Base-by-base conservation (phyloP, 2,329 filamentous ascomycete genomes). In the Fusarium sp. region DNA sequence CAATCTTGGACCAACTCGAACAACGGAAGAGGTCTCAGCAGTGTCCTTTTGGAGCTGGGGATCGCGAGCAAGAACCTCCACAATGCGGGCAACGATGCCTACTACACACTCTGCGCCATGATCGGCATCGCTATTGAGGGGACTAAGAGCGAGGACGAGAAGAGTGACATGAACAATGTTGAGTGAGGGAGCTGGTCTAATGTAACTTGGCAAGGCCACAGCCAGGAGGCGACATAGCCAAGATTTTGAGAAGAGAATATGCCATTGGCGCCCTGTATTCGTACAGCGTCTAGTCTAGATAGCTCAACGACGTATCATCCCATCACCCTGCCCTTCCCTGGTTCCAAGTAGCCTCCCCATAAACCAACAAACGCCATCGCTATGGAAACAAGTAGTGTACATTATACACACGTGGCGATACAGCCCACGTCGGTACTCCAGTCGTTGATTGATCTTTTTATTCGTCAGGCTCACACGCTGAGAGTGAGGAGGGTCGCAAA, bases 1-100 rank as follows among this genome's bases (percentile, higher is more conserved):
- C 88, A 89, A 65, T 85, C 87, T 13, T 85, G 90, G 74, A 84
- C 83, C 31, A 82, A 84, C 13, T 83, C 86, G 20, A 73, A 76
- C 0, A 81, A 90, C 2, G 77, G 83, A 4, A 84, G 85, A 13
- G 86, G 85, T 1, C 84, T 98, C 2, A 81, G 81, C 0, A 81
- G 73, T 6, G 83, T 96, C 13, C 85, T 97, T 23, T 74, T 79
- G 6, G 84, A 90, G 6, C 82, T 97, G 27, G 86, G 85, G 3
- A 86, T 96, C 8, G 73, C 80, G 0, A 86, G 83, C 42, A 86
- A 83, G 78, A 84, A 91, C 71, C 82, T 95, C n/a, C 93, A 97
- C 79, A 97, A 97, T 75, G 93, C 90, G 0, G 89, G 93, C 2
- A 97, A 97, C 70, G 93, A 97, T 76, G 93, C 93, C 0, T 86